Percentiles rank a stretch among this genome's conserved stretches.
phyloP scores from a whole-genome alignment of 306 rosid genomes.

The Cucurbita ficifolia region DNA sequence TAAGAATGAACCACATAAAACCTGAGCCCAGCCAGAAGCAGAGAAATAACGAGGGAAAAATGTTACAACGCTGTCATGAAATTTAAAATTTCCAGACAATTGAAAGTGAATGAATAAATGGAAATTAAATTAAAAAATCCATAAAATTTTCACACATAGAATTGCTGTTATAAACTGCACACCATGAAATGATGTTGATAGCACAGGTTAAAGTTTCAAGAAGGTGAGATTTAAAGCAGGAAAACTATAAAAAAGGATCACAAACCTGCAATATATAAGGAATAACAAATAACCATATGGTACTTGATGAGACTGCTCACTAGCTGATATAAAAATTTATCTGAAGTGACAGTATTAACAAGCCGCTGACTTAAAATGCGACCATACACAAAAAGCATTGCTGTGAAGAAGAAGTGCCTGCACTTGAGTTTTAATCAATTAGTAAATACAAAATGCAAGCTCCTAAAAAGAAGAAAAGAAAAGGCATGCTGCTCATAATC shows the following conservation, averaged over 20 bases:
- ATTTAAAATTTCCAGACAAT: background rate
- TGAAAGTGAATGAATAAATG: background rate
- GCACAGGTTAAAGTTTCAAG: background rate
- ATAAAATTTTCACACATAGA: background rate
- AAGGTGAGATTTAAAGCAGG: background rate
- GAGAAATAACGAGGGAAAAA: background rate
- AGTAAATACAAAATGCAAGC: background rate
- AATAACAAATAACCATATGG: conserved; percentile 89
- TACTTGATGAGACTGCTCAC: conserved; percentile 81
- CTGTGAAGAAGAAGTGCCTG: conserved; percentile 99
- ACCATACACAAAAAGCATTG: conserved; percentile 91
- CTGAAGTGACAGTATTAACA: conserved; percentile 77
- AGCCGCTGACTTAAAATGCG: conserved; percentile 85
- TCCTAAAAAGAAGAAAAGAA: background rate
- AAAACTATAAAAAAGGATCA: background rate
- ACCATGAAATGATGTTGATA: background rate
- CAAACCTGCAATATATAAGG: conserved; percentile 74
- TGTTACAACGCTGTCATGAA: background rate
- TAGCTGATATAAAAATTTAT: conserved; percentile 53
- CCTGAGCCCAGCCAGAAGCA: conserved; percentile 32
- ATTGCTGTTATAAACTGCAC: background rate
- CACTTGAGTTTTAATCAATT: background rate
- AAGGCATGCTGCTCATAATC: background rate
- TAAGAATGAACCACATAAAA: conserved; percentile 97
- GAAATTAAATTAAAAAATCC: background rate